Percentiles rank a stretch among this genome's conserved stretches.
Evolutionary conservation across 2,329 filamentous ascomycete species (phyloP).

Genomic region (Stachybotrys chartarum): DNA sequence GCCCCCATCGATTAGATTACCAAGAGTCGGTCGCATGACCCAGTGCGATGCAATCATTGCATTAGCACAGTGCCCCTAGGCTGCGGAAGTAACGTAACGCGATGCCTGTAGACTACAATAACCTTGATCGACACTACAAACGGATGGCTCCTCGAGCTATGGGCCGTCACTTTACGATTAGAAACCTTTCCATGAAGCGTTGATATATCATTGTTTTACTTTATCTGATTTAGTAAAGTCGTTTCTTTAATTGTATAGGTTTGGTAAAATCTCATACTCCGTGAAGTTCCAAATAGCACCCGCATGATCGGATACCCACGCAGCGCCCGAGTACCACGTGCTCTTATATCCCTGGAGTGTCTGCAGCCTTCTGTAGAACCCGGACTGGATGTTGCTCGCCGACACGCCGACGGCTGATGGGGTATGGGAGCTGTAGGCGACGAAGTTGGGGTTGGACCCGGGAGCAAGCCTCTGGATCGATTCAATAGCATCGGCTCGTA

Average conservation of each 20-base stretch:
- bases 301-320: constrained; percentile 15
- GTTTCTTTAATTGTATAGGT: neutral
- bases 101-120: too few relatives aligned
- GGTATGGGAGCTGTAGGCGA: constrained; percentile 21
- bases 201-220: too few relatives aligned
- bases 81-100: too few relatives aligned
- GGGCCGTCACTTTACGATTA: too few relatives aligned
- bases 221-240: too few relatives aligned
- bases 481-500: neutral
- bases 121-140: too few relatives aligned
- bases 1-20: too few relatives aligned
- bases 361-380: constrained; percentile 26
- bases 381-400: constrained; percentile 16
- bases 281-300: constrained; percentile 16
- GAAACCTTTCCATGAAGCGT: too few relatives aligned
- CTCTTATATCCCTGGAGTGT: constrained; percentile 23
- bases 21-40: too few relatives aligned
- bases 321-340: constrained; percentile 27
- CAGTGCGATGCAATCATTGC: too few relatives aligned
- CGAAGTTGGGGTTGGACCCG: constrained; percentile 11
- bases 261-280: neutral
- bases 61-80: too few relatives aligned
- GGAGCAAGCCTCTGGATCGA: neutral
- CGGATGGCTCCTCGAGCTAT: too few relatives aligned
- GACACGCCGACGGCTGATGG: constrained; percentile 19